Base-by-base conservation (phyloP, 129 eudicot species). In the Saposhnikovia divaricata region DNA sequence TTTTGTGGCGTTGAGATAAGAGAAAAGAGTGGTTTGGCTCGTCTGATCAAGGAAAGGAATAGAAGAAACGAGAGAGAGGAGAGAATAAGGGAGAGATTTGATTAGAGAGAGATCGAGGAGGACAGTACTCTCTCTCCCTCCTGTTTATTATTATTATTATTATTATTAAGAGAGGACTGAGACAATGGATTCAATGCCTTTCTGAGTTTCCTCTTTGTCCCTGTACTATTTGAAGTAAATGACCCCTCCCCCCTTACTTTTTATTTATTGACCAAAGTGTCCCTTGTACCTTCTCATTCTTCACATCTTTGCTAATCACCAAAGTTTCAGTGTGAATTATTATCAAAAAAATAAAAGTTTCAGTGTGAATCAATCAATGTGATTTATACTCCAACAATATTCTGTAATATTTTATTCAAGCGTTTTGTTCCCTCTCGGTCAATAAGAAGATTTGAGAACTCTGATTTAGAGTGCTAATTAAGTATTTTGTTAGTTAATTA, bases 201-300 rank as follows among this genome's bases (percentile, higher is more conserved):
- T 83, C 83, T 81, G 87, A 80, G 85, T 86, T 83, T 12, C 89
- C 87, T 66, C 81, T 77, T 86, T 86, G 89, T 86, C 81, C 85
- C 89, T 80, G 83, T 69, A 55, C 85, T 51, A 70, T 46, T 74
- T 78, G 9, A 75, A 45, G 23, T 46, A 46, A 45, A 75, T 25
- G 37, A 45, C 13, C 11, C 57, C 59, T 13, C 16, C n/a, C 37
- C 37, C 37, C 37, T 34, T 34, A 2, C 4, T 12, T 46, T 46
- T 75, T 6, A 1, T 46, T 46, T 45, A 6, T 46, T 75, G 43
- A 73, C 78, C 50, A 75, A 45, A 75, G 39, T 75, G 8, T 27
- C 59, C 28, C n/a, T 61, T 2, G 34, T 61, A 61, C 69, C 23
- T 21, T 1, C 44, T 65, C 63, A 45, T 78, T 19, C 7, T 61